Percentiles rank a stretch among this genome's conserved stretches.
These are phyloP conservation scores for Nakazawaea wickerhamii DNA, from an alignment of 805 yeast genomes.

Conservation along the genomic window DNA sequence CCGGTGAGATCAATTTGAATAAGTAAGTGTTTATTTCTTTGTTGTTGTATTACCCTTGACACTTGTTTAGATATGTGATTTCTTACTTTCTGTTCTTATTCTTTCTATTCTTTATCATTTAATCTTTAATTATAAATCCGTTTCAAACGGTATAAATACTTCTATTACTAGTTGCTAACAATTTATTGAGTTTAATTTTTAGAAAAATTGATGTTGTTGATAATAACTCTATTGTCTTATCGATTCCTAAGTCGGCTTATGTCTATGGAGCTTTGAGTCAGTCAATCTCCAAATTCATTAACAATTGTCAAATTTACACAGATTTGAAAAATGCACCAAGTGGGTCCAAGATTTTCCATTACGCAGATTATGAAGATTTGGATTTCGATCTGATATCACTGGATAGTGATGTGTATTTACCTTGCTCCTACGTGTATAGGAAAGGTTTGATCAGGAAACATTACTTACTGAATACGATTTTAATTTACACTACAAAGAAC, in stretches of 20 bases:
- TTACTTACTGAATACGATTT: constrained; percentile 80
- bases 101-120: neutral
- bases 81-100: neutral
- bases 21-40: constrained; percentile 28
- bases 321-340: constrained; percentile 12
- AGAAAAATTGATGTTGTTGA: neutral
- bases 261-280: constrained; percentile 35
- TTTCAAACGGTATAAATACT: no score
- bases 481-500: constrained; percentile 64
- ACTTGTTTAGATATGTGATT: neutral
- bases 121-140: no score
- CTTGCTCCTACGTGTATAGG: constrained; percentile 81
- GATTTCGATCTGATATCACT: constrained; percentile 61
- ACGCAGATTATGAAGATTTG: constrained; percentile 85
- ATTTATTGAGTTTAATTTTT: neutral
- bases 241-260: constrained; percentile 35
- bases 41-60: constrained; percentile 2
- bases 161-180: neutral
- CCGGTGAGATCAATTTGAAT: constrained; percentile 52
- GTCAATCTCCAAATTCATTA: constrained; percentile 26
- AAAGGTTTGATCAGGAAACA: constrained; percentile 91
- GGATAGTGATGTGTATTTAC: constrained; percentile 44
- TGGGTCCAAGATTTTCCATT: constrained; percentile 52
- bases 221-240: constrained; percentile 23
- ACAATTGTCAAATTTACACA: constrained; percentile 10